Percentiles rank a stretch among this genome's conserved stretches.
Evolutionary conservation across 2,329 filamentous ascomycete genomes (phyloP).

Genomic region (Rhytidhysteron rufulum): DNA sequence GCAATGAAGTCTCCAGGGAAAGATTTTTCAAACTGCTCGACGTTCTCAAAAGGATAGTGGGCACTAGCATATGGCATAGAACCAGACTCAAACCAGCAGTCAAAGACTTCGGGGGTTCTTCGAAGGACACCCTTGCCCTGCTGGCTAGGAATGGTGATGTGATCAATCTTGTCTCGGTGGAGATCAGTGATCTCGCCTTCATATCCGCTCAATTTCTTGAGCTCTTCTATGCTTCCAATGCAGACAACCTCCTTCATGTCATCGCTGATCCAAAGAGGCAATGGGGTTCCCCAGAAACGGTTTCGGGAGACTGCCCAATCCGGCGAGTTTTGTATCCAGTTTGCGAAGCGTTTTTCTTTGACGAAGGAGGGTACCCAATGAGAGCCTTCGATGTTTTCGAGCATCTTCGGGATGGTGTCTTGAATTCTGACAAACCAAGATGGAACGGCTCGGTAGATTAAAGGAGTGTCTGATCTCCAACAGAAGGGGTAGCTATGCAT

Average conservation of each 20-base stretch:
- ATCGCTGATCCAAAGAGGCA: conserved; percentile 88
- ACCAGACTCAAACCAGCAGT: conserved; percentile 96
- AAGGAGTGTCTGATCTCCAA: conserved; percentile 87
- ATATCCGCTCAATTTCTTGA: conserved; percentile 83
- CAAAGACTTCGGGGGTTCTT: conserved; percentile 84
- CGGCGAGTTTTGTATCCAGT: conserved; percentile 85
- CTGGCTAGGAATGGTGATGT: conserved; percentile 90
- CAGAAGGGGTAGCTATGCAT: conserved; percentile 93
- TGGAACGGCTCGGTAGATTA: conserved; percentile 88
- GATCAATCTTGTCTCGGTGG: conserved; percentile 88
- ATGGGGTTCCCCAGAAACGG: conserved; percentile 91
- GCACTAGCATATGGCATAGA: conserved; percentile 91
- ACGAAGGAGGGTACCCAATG: conserved; percentile 91
- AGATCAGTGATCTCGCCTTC: conserved; percentile 78
- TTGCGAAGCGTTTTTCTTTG: conserved; percentile 85
- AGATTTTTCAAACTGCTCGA: conserved; percentile 71
- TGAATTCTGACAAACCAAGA: conserved; percentile 93
- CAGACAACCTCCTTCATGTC: conserved; percentile 84
- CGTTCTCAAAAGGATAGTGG: conserved; percentile 90
- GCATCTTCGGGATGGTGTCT: conserved; percentile 78
- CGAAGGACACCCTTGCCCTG: conserved; percentile 78
- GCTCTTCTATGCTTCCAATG: conserved; percentile 77
- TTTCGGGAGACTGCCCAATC: conserved; percentile 97
- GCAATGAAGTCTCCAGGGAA: conserved; percentile 95
- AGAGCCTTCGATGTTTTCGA: conserved; percentile 83